Evolutionary conservation across 1,284 basidiomycete species (phyloP), one percentile per base, ranked within the genome.

Genomic region (Mycena citricolor): DNA sequence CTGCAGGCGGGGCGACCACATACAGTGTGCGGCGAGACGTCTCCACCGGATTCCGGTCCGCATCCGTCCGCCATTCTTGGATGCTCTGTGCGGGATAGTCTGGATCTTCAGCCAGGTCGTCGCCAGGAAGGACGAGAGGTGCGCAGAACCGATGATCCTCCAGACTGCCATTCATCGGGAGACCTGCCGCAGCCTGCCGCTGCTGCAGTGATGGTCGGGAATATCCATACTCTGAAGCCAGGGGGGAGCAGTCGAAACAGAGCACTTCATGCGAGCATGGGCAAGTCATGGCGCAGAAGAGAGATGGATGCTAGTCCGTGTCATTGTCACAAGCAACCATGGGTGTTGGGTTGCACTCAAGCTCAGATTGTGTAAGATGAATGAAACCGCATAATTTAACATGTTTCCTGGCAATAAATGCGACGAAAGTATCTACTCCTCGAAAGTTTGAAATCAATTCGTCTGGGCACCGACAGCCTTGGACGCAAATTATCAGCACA

Each of bases 401-500:
- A 36, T 19, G 10, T 20, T 26, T 30, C 14, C 17, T n/a, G 12
- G 19, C 14, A 36, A 42, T 41, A 42, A 37, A 37, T 21, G 23
- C 7, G 26, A 41, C 5, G 11, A 23, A 41, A 19, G 23, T 32
- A 13, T n/a, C 28, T 46, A 44, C 26, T 46, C 34, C 45, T 48
- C 45, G 48, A 48, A 48, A 48, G 34, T 32, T 17, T 19, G n/a
- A 44, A 45, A 59, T 63, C 49, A 84, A 62, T 79, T 84, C 28
- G 83, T 83, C 65, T 84, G 81, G 24, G 81, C 83, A 28, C 82
- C 82, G 16, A 85, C 82, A 61, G 83, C 82, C 81, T 82, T 57
- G 8, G 21, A 48, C n/a, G 30, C 23, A 17, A 35, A 44, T 29
- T 32, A 38, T 57, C 23, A 54, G 22, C 20, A n/a, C 28, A 14